Evolutionary conservation across 2,329 filamentous ascomycete genomes (phyloP).

Genomic region (Cryphonectria japonica): DNA sequence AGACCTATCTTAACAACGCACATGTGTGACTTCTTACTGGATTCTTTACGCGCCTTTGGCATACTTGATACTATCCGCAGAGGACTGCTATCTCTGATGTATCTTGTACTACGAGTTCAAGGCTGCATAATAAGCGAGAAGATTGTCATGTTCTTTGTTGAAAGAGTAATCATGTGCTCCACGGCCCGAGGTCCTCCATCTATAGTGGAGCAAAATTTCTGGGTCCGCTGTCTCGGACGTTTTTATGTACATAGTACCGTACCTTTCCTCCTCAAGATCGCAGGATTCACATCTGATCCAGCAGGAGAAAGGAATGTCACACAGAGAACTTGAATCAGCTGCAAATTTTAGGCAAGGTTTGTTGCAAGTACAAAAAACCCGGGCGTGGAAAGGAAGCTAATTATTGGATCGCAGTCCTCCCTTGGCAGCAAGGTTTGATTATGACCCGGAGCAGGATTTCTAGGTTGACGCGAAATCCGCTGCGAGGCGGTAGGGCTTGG

Average conservation of each 20-base stretch:
- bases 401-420: neutral
- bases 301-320: no score
- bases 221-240: no score
- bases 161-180: neutral
- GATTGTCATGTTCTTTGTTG: neutral
- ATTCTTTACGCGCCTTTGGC: neutral
- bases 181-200: neutral
- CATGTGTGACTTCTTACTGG: neutral
- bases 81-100: neutral
- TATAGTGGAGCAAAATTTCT: neutral
- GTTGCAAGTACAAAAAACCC: neutral
- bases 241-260: neutral
- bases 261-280: neutral
- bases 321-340: no score
- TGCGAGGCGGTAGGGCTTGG: neutral
- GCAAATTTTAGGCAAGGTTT: no score
- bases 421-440: neutral
- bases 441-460: neutral
- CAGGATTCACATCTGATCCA: neutral
- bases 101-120: neutral
- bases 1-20: neutral
- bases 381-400: neutral
- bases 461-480: neutral
- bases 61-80: neutral
- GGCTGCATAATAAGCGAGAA: neutral